phyloP scores from a whole-genome alignment of 1,284 basidiomycete genomes.

The Microbotryum violaceum region DNA sequence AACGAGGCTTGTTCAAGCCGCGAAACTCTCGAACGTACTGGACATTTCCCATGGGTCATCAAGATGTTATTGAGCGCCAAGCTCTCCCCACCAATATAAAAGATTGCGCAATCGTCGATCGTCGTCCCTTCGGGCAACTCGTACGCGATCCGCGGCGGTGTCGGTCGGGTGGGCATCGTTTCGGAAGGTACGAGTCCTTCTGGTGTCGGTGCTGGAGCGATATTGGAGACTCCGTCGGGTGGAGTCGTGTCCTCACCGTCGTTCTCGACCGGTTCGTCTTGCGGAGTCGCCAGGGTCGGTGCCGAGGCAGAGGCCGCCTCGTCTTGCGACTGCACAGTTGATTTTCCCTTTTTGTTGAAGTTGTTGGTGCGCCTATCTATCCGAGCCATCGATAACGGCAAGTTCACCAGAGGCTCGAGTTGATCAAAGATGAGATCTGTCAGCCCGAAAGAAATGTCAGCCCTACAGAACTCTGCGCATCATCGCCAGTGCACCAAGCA shows the following conservation, averaged over 20 bases:
- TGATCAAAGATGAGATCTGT: slow-evolving; percentile 8
- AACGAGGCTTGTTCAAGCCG: slow-evolving; percentile 34
- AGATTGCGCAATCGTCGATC: slow-evolving; percentile 46
- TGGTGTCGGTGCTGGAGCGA: slow-evolving; percentile 10
- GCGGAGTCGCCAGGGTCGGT: neutral
- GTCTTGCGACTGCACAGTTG: neutral
- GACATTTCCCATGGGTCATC: slow-evolving; percentile 58
- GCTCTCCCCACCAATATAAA: slow-evolving; percentile 80
- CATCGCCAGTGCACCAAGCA: neutral
- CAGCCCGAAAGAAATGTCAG: too few species aligned
- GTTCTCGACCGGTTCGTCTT: neutral
- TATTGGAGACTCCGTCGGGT: slow-evolving; percentile 28
- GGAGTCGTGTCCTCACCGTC: slow-evolving; percentile 18
- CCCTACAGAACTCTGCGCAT: too few species aligned
- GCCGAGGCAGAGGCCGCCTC: neutral
- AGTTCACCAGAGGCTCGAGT: neutral
- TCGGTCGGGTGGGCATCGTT: neutral
- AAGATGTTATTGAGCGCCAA: slow-evolving; percentile 77
- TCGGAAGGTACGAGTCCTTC: slow-evolving; percentile 11
- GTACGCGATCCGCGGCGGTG: slow-evolving; percentile 6
- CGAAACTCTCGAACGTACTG: slow-evolving; percentile 37
- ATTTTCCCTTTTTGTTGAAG: slow-evolving; percentile 22
- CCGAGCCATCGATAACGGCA: slow-evolving; percentile 9
- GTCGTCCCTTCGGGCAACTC: slow-evolving; percentile 34
- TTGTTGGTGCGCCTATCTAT: slow-evolving; percentile 25